Evolutionary conservation across 225 moss, liverwort and hornwort genomes (phyloP), one percentile per base, ranked within the genome.

Genomic region (Pseudisothecium myosuroides): DNA sequence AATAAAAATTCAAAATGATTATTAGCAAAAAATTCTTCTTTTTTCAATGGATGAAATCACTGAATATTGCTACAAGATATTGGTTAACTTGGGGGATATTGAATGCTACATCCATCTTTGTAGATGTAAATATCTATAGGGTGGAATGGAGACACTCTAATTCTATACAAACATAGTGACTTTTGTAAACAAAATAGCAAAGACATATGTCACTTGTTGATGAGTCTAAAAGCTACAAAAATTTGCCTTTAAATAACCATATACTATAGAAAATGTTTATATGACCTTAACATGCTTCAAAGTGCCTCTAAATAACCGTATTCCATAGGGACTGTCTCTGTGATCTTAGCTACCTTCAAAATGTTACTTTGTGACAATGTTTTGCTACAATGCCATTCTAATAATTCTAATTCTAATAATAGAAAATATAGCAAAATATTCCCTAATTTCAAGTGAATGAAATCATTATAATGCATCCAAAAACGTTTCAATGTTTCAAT

Each of bases 361-460:
- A 39, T 22, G 13, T 39, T 14, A 39, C 1, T 0, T 41, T 41
- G 14, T 26, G 0, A 0, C 5, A 71, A 41, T 71, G 8, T 41
- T 71, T 41, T 69, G 7, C 14, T 41, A 14, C 14, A 41, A 39
- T 39, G 8, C 39, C 23, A 69, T 69, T 71, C 4, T 2, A 69
- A 39, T 24, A 39, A n/a, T n/a, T n/a, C n/a, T n/a, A n/a, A n/a
- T n/a, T n/a, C n/a, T n/a, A n/a, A n/a, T n/a, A n/a, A n/a, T n/a
- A n/a, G n/a, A n/a, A n/a, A n/a, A n/a, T n/a, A n/a, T n/a, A n/a
- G n/a, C 26, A 41, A 71, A 71, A 71, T 26, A 14, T 41, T 41
- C 3, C 15, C 7, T 26, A 41, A 39, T 71, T 41, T 41, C 5
- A 24, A 41, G 4, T 26, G 8, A 41, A 41, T 41, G 41, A 71